Percentiles rank a stretch among this genome's conserved stretches.
Evolutionary conservation across 2,329 filamentous ascomycete species (phyloP).

Genomic region (Xylariales sp.): DNA sequence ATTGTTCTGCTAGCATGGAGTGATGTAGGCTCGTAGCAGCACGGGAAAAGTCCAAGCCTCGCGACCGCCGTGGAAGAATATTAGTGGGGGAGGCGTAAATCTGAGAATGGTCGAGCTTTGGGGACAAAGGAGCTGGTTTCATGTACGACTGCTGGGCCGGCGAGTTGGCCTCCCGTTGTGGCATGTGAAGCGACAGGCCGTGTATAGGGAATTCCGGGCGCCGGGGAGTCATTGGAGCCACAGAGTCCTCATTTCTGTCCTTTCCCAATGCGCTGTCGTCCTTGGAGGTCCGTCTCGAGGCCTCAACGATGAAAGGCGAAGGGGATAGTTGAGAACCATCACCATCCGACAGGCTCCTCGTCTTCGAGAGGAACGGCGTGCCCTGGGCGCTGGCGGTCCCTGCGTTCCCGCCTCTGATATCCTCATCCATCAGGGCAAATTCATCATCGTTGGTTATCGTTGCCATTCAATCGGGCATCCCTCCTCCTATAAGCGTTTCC

Average conservation of each 20-base stretch:
- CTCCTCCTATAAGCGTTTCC: not conserved
- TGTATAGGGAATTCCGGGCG: constrained; percentile 71
- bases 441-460: constrained; percentile 41
- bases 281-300: constrained; percentile 69
- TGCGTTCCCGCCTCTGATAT: constrained; percentile 35
- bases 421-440: constrained; percentile 48
- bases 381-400: constrained; percentile 39
- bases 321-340: constrained; percentile 68
- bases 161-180: constrained; percentile 59
- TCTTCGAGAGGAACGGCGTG: constrained; percentile 60
- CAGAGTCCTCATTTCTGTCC: constrained; percentile 46
- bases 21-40: constrained; percentile 95
- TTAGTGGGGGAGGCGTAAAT: constrained; percentile 90
- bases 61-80: constrained; percentile 86
- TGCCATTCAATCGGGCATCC: constrained; percentile 39
- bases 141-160: constrained; percentile 54
- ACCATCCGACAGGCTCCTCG: constrained; percentile 74
- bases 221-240: constrained; percentile 76
- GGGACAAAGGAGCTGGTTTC: constrained; percentile 79
- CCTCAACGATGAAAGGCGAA: constrained; percentile 67
- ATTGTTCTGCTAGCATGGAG: constrained; percentile 88
- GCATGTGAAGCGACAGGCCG: constrained; percentile 78
- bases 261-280: constrained; percentile 70
- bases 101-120: constrained; percentile 85
- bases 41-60: constrained; percentile 91